Percentiles rank a stretch among this genome's conserved stretches.
Conservation (phyloP, 2,329 filamentous ascomycete genomes). For the Clarireedia hainanense region DNA sequence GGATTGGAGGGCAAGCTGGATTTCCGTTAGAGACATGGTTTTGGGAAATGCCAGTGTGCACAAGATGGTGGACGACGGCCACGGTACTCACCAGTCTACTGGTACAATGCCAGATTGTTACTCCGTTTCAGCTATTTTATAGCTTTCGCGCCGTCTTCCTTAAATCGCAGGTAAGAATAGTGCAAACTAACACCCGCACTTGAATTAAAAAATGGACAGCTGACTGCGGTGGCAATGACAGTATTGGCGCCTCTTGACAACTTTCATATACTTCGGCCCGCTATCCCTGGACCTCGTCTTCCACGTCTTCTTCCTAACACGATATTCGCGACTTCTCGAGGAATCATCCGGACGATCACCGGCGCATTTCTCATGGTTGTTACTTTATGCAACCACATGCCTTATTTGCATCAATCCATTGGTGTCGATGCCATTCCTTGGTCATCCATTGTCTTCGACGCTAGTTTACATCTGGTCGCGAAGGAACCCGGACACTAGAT, state of each 20-base stretch:
- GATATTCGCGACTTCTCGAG: constrained; percentile 90
- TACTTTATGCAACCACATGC: constrained; percentile 74
- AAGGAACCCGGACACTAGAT: constrained; percentile 81
- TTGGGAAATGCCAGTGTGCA: constrained; percentile 96
- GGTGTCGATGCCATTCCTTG: constrained; percentile 86
- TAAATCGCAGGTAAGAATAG: constrained; percentile 72
- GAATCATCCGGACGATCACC: constrained; percentile 88
- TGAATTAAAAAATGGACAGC: not conserved
- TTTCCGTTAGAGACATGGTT: constrained; percentile 96
- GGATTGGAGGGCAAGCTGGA: constrained; percentile 44
- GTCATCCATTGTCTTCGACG: constrained; percentile 85
- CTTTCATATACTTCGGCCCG: constrained; percentile 95
- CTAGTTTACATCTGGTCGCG: constrained; percentile 98
- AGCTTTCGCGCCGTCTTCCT: constrained; percentile 86
- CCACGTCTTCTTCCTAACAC: constrained; percentile 96
- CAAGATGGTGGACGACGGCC: constrained; percentile 92
- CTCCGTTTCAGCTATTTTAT: constrained; percentile 94
- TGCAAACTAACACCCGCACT: not conserved
- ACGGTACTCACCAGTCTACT: constrained; percentile 81
- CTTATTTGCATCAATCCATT: constrained; percentile 78
- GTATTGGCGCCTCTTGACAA: constrained; percentile 96
- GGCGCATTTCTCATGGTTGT: constrained; percentile 90
- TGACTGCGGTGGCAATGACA: constrained; percentile 32
- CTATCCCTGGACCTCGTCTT: constrained; percentile 91
- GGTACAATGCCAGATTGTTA: constrained; percentile 88